Conservation (phyloP, 148 eudicot genomes). For the Tetragonia tetragonoides region DNA sequence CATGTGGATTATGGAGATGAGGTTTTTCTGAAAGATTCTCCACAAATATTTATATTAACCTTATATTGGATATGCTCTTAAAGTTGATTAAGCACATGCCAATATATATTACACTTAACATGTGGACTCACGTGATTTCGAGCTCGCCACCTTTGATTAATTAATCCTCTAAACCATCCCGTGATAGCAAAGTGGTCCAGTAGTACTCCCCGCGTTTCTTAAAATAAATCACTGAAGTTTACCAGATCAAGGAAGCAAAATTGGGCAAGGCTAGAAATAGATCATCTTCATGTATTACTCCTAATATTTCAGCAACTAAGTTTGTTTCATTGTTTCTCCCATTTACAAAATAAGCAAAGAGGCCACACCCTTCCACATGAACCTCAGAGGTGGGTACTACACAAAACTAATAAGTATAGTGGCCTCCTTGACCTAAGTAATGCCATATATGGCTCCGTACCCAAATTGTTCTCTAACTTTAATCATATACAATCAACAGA, state of each 20-base stretch:
- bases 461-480: neutral
- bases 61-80: no score
- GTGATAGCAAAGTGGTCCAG: no score
- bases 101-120: neutral
- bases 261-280: neutral
- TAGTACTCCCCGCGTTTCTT: no score
- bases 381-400: neutral
- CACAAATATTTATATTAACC: no score
- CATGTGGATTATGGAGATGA: no score
- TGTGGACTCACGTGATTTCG: constrained; percentile 27
- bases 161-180: constrained; percentile 11
- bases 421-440: constrained; percentile 8
- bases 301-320: neutral
- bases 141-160: neutral
- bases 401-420: neutral
- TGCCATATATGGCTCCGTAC: neutral
- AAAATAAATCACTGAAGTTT: no score
- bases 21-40: no score
- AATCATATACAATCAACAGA: constrained; percentile 16
- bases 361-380: neutral
- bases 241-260: neutral
- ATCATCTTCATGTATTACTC: neutral
- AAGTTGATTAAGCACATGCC: no score
- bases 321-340: constrained; percentile 7
- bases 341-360: constrained; percentile 14